A percentile compares a stretch with the other conserved stretches of the same genome.
Evolutionary conservation across 2,329 filamentous ascomycete genomes (phyloP).

Genomic region (Elsinoe australis): DNA sequence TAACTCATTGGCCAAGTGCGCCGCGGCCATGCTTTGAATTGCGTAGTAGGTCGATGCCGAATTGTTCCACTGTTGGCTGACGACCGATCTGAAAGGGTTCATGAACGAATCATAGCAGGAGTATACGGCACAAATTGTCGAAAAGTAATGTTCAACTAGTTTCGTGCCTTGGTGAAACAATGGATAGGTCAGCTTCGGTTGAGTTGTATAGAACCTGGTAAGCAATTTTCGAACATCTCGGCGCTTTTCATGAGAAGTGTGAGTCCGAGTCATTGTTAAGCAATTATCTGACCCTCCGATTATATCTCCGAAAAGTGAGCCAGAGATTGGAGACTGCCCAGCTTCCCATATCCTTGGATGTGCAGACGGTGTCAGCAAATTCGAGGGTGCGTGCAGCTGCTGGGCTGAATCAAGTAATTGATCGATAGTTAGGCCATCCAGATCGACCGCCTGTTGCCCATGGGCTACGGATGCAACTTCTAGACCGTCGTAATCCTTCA

Average conservation of each 20-base stretch:
- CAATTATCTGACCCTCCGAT: too few relatives aligned
- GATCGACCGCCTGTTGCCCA: not conserved
- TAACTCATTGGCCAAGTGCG: conserved; percentile 23
- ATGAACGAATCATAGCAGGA: conserved; percentile 57
- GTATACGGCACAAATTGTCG: conserved; percentile 53
- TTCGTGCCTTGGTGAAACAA: conserved; percentile 47
- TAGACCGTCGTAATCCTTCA: too few relatives aligned
- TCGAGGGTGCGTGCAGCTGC: not conserved
- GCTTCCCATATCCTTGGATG: too few relatives aligned
- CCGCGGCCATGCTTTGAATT: conserved; percentile 52
- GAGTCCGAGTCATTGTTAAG: too few relatives aligned
- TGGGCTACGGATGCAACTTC: too few relatives aligned
- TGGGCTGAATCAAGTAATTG: not conserved
- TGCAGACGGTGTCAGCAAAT: too few relatives aligned
- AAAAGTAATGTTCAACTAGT: conserved; percentile 57
- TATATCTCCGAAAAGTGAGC: too few relatives aligned
- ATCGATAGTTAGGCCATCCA: not conserved
- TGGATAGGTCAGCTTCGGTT: conserved; percentile 29
- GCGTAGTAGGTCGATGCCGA: conserved; percentile 53
- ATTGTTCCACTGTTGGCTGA: conserved; percentile 51
- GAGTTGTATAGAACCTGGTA: conserved; percentile 24
- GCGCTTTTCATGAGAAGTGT: conserved; percentile 1
- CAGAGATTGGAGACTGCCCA: not conserved
- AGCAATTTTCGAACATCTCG: conserved; percentile 19
- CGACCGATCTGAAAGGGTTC: conserved; percentile 54